Conservation (phyloP, 2,329 filamentous ascomycete species). For the Aureobasidium sp. region DNA sequence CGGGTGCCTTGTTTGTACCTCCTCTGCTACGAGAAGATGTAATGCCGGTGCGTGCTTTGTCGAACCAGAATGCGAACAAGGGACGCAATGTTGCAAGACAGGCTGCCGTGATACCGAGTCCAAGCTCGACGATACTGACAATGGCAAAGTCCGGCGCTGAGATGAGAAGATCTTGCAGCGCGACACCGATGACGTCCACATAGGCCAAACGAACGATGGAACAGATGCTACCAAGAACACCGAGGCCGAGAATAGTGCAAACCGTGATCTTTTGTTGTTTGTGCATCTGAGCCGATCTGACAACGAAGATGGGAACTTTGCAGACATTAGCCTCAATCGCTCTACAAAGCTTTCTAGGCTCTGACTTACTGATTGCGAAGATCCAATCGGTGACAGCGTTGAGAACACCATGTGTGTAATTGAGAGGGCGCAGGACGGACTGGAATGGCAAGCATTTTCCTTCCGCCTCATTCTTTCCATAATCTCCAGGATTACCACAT, state of each 20-base stretch:
- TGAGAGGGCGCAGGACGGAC: conserved; percentile 16
- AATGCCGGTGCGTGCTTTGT: conserved; percentile 10
- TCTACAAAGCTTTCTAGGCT: too few relatives aligned
- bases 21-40: not conserved
- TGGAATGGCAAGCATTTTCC: conserved; percentile 20
- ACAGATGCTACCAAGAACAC: conserved; percentile 24
- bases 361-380: conserved; percentile 27
- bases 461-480: conserved; percentile 20
- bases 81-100: conserved; percentile 29
- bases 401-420: conserved; percentile 24
- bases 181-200: conserved; percentile 21
- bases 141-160: conserved; percentile 25
- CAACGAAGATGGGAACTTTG: conserved; percentile 33
- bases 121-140: conserved; percentile 28
- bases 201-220: conserved; percentile 25
- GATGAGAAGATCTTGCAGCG: conserved; percentile 21
- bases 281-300: conserved; percentile 37
- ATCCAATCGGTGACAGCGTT: conserved; percentile 34
- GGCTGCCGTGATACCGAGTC: conserved; percentile 29
- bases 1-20: not conserved
- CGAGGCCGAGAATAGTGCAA: conserved; percentile 35
- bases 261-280: conserved; percentile 36
- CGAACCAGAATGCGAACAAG: conserved; percentile 24
- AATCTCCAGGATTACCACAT: conserved; percentile 26
- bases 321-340: not conserved